Conservation (phyloP, 331 rosid genomes). For the Malus hybrid region DNA sequence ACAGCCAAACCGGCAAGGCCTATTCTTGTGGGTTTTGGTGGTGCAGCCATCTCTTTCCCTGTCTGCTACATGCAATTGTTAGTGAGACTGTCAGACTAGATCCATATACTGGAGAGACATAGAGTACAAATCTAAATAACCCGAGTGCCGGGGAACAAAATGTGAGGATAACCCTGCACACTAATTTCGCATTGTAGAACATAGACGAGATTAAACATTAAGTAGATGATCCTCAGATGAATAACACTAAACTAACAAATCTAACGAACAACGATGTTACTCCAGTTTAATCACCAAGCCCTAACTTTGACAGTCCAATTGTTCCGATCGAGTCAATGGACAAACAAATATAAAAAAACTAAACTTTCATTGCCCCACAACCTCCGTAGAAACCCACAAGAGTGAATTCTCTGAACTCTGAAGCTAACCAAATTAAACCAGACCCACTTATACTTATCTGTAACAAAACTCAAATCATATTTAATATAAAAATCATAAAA, state of each 20-base stretch:
- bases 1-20: slow-evolving; percentile 94
- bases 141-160: background rate
- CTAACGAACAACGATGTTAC: background rate
- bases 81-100: slow-evolving; percentile 16
- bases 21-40: slow-evolving; percentile 47
- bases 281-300: background rate
- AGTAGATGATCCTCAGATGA: background rate
- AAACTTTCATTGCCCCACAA: background rate
- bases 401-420: background rate
- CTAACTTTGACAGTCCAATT: background rate
- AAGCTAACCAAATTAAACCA: background rate
- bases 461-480: background rate
- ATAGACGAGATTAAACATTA: background rate
- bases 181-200: background rate
- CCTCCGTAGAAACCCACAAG: too few relatives aligned
- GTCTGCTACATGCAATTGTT: slow-evolving; percentile 14
- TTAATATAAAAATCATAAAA: background rate
- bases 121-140: background rate
- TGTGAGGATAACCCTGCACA: background rate
- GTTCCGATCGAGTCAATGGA: background rate
- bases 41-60: slow-evolving; percentile 63
- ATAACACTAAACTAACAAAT: background rate
- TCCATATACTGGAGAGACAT: background rate
- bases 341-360: background rate
- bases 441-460: background rate